These are phyloP conservation scores for Xylariaceae sp. DNA, from an alignment of 2,329 filamentous ascomycete species.

Conservation along the genomic window DNA sequence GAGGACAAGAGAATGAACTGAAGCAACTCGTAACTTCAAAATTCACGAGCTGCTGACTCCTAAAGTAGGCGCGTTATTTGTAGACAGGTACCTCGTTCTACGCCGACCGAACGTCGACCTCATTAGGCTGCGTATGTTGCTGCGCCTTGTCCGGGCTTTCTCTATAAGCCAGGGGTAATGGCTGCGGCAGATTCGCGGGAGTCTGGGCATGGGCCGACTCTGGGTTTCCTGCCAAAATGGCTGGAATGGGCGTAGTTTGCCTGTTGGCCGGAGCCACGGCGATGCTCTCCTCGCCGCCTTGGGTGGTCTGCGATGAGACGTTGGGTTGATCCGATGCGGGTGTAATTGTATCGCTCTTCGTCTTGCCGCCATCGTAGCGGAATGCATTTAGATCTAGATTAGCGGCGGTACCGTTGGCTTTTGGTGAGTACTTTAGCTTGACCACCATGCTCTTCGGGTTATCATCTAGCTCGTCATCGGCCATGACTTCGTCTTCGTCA, in stretches of 20 bases:
- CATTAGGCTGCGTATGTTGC: conserved; percentile 19
- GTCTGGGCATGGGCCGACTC: conserved; percentile 18
- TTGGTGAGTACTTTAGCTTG: conserved; percentile 52
- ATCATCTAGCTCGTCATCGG: conserved; percentile 46
- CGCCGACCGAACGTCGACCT: conserved; percentile 29
- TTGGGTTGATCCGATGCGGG: conserved; percentile 5
- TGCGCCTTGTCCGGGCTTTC: conserved; percentile 55
- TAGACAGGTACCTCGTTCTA: not conserved
- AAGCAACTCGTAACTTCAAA: no score
- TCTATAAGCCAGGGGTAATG: conserved; percentile 52
- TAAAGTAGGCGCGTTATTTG: not conserved
- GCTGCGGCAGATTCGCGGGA: conserved; percentile 29
- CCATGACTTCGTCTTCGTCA: conserved; percentile 49
- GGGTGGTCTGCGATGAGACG: conserved; percentile 11
- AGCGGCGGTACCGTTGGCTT: conserved; percentile 32
- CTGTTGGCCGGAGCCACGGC: conserved; percentile 28
- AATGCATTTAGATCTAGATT: conserved; percentile 28
- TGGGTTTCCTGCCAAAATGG: not conserved
- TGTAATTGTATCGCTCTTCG: conserved; percentile 19
- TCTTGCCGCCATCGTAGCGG: conserved; percentile 25
- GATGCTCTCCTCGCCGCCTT: conserved; percentile 29
- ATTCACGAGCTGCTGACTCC: not conserved
- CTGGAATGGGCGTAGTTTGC: conserved; percentile 25
- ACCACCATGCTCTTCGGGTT: conserved; percentile 61
- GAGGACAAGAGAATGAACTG: not conserved